Base-by-base conservation (phyloP, 345 rosid genomes). In the Pistacia integerrima region DNA sequence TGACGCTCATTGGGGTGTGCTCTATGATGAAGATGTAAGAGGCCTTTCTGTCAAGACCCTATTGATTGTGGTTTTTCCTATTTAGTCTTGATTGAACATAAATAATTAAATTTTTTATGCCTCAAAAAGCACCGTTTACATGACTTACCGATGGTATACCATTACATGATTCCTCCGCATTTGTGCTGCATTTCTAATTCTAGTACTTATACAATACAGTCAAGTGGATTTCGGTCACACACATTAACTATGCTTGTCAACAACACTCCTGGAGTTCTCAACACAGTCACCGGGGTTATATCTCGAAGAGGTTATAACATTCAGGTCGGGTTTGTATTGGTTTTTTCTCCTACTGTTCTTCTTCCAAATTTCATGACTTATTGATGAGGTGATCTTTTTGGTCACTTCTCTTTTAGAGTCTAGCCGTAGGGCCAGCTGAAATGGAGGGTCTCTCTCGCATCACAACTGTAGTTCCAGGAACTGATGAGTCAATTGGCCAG, bases 1-100 rank as follows among this genome's bases (percentile, higher is more conserved):
- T 55, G 97, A 95, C 80, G 94, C 99, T 73, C 98, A 93, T 33
- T 95, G 98, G 99, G 99, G 99, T 54, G 88, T 88, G 78, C 97
- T 93, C 67, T 77, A 81, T 72, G 97, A 91, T 5, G 97, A 88
- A 75, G 99, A 95, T 84, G 99, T 95, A 90, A 88, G 94, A 81
- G 59, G 41, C 36, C 55, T 63, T 5, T 14, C 48, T 59, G 52
- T 77, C 63, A 36, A 14, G 25, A 60, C 35, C 51, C 13, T 38
- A 36, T 67, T 3, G 54, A 9, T 74, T 28, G 30, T 44, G 72
- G 38, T 58, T 69, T 36, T 25, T 30, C 33, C 33, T 30, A 52
- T 54, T 5, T 13, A 38, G 25, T 10, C 10, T 35, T n/a, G 64
- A 64, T 46, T 73, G 41, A 69, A 30, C 17, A 48, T 66, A 3